A percentile compares a stretch with the other conserved stretches of the same genome.
Evolutionary conservation across 208 protist genomes (phyloP).

Genomic region (Trypanosoma cruzi): DNA sequence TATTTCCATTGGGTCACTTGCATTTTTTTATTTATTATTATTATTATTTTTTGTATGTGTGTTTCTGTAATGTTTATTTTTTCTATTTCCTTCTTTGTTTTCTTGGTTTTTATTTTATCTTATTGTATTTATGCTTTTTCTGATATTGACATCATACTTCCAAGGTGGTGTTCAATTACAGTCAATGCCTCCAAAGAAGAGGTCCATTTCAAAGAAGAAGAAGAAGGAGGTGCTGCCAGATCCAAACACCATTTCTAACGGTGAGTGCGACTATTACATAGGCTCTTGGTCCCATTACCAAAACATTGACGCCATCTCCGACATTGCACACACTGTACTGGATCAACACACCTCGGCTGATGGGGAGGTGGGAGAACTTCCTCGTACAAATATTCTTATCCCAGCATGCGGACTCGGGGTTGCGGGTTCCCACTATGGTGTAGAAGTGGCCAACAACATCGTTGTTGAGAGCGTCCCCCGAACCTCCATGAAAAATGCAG

Average conservation of each 20-base stretch:
- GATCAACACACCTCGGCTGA: conserved; percentile 54
- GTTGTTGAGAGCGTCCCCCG: conserved; percentile 58
- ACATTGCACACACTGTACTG: conserved; percentile 45
- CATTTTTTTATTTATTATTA: too few species aligned
- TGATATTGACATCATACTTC: neutral
- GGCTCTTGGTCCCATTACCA: conserved; percentile 73
- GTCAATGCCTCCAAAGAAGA: conserved; percentile 39
- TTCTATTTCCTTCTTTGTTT: too few species aligned
- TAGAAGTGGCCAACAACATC: conserved; percentile 54
- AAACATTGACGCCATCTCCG: conserved; percentile 53
- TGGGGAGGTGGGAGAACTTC: conserved; percentile 47
- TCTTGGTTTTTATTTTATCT: neutral
- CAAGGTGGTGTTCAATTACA: neutral
- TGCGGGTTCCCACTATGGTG: conserved; percentile 12
- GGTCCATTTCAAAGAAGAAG: conserved; percentile 35
- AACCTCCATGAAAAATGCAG: conserved; percentile 25
- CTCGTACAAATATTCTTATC: conserved; percentile 68
- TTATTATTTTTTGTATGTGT: too few species aligned
- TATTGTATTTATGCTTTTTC: neutral
- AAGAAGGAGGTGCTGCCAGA: conserved; percentile 76
- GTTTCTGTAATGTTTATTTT: too few species aligned
- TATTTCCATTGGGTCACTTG: too few species aligned
- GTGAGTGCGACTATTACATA: conserved; percentile 66
- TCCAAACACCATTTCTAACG: conserved; percentile 54
- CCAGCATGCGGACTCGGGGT: conserved; percentile 8